phyloP scores from a whole-genome alignment of 352 stramenopile genomes.

The Pythium aristosporum region DNA sequence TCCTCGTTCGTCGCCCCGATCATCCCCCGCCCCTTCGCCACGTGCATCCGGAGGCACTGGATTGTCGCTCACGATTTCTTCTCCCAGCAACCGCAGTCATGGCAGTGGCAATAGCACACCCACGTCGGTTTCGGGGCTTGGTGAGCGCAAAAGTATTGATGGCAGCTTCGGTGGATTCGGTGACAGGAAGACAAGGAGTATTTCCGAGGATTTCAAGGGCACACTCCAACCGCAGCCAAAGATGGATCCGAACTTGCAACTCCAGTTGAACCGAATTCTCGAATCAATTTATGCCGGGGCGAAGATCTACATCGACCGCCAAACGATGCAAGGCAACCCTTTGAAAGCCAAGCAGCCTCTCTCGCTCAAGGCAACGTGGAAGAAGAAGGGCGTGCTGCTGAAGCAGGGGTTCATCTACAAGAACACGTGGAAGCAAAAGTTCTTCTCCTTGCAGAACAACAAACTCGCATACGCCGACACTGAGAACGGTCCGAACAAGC shows the following conservation, averaged over 20 bases:
- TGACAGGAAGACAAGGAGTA: conserved; percentile 68
- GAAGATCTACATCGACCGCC: conserved; percentile 82
- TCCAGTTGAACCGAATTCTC: conserved; percentile 78
- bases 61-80: conserved; percentile 76
- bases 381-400: conserved; percentile 85
- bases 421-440: conserved; percentile 88
- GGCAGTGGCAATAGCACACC: conserved; percentile 66
- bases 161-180: conserved; percentile 42
- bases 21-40: conserved; percentile 59
- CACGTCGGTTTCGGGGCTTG: conserved; percentile 41
- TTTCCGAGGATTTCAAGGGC: conserved; percentile 80
- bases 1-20: conserved; percentile 62
- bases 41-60: conserved; percentile 31
- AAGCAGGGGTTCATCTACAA: conserved; percentile 91
- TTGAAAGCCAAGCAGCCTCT: conserved; percentile 57
- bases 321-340: conserved; percentile 61
- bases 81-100: conserved; percentile 62
- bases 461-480: conserved; percentile 80
- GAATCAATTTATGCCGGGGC: conserved; percentile 85
- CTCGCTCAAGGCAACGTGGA: conserved; percentile 79
- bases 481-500: conserved; percentile 82
- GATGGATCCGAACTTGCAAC: conserved; percentile 85
- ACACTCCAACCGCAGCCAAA: conserved; percentile 61
- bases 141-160: conserved; percentile 54
- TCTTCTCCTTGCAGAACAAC: conserved; percentile 87